Conservation (phyloP, 768 basidiomycete species). For the Phanerochaete carnosa region DNA sequence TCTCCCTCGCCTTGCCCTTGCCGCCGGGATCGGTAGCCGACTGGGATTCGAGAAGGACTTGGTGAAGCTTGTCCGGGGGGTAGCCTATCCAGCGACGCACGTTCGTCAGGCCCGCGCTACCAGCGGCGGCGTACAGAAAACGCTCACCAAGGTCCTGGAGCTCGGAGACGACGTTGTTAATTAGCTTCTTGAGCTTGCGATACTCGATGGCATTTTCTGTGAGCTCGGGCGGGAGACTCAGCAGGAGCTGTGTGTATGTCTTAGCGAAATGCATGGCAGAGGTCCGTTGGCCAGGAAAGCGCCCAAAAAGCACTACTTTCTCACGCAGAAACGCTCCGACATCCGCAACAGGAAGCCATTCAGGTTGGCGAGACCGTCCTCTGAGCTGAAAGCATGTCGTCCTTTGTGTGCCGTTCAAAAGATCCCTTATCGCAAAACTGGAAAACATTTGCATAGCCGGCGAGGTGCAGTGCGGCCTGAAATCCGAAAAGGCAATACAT, state of each 20-base stretch:
- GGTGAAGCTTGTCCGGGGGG: slow-evolving; percentile 28
- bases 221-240: slow-evolving; percentile 72
- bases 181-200: slow-evolving; percentile 88
- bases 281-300: not conserved
- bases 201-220: slow-evolving; percentile 81
- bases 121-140: not conserved
- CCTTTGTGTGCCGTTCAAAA: no score
- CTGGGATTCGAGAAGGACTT: slow-evolving; percentile 17
- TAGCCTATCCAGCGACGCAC: slow-evolving; percentile 24
- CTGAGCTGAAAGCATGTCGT: no score
- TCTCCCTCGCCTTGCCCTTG: slow-evolving; percentile 24
- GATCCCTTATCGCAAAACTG: no score
- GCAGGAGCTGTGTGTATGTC: slow-evolving; percentile 58
- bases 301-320: not conserved
- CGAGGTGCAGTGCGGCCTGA: no score
- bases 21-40: slow-evolving; percentile 1
- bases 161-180: slow-evolving; percentile 78
- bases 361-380: not conserved
- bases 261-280: slow-evolving; percentile 75
- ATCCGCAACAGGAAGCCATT: not conserved
- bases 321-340: not conserved
- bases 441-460: no score
- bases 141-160: slow-evolving; percentile 56
- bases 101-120: not conserved
- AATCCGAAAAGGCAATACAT: no score